These are phyloP conservation scores for Isatis tinctoria DNA, from an alignment of 345 rosid genomes.

Conservation along the genomic window DNA sequence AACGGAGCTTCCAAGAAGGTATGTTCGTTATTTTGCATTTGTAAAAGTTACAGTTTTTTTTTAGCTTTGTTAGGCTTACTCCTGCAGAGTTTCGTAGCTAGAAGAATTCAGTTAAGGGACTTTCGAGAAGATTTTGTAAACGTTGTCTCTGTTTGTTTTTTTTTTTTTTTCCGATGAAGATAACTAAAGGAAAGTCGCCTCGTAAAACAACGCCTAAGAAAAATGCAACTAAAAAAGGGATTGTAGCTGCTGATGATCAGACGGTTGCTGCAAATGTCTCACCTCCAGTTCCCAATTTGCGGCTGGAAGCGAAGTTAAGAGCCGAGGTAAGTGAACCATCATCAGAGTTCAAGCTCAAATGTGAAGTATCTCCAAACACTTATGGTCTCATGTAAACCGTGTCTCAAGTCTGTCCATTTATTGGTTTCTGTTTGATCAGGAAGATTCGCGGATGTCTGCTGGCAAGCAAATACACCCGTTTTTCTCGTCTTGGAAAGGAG, in stretches of 20 bases:
- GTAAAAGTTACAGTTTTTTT: background rate
- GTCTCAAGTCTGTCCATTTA: background rate
- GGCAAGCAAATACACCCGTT: constrained; percentile 87
- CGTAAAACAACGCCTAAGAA: constrained; percentile 52
- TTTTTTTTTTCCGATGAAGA: background rate
- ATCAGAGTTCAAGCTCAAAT: background rate
- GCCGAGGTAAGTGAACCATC: constrained; percentile 60
- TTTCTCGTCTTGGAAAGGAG: constrained; percentile 55
- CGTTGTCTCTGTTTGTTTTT: background rate
- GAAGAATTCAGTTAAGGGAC: background rate
- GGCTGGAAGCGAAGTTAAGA: constrained; percentile 68
- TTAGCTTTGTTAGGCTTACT: constrained; percentile 10
- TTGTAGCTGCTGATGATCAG: constrained; percentile 16
- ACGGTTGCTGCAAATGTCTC: constrained; percentile 26
- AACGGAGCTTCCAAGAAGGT: constrained; percentile 51
- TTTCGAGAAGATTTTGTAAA: background rate
- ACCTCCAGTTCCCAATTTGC: constrained; percentile 52
- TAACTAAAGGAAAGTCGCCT: constrained; percentile 41
- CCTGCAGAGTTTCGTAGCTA: background rate
- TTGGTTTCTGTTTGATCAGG: constrained; percentile 51
- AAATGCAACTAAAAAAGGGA: constrained; percentile 34
- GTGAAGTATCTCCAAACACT: background rate
- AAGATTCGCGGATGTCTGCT: constrained; percentile 57
- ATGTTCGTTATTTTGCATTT: background rate
- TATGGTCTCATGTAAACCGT: background rate